Evolutionary conservation across 2,329 filamentous ascomycete genomes (phyloP), one percentile per base, ranked within the genome.

Genomic region (Karstenula rhodostoma): DNA sequence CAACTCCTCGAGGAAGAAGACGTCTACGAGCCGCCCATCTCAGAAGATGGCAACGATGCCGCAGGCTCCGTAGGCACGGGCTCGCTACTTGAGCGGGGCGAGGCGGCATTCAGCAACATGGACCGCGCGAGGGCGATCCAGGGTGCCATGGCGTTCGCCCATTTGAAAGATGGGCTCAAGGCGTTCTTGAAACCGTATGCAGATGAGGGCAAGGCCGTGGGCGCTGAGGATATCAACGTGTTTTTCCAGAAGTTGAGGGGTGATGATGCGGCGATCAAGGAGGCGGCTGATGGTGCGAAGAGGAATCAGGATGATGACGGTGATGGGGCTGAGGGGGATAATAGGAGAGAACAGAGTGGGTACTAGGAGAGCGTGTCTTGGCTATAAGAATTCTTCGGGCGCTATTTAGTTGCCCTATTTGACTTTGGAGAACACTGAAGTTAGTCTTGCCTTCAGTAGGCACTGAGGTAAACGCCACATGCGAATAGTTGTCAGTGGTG

Each of bases 141-240:
- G 77, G 95, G 95, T 17, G 94, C 96, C 48, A 97, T 98, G 93
- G 94, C 94, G 0, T 99, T 98, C 79, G 97, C 98, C 72, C 91
- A 96, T 71, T 85, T 99, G 61, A 95, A 96, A 74, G 94, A 98
- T 73, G 94, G 94, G 75, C 88, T 99, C n/a, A 97, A 94, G 82
- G 89, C 90, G 0, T 98, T 99, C 76, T 87, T 99, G 71, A 89
- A 94, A 79, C 91, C 96, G 46, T 99, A 97, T 76, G 95, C 95
- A 0, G 93, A 97, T 74, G 96, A 90, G 64, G 94, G 94, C 0
- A 83, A 91, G 77, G 89, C 92, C 0, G 94, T 99, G 23, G 90
- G 93, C 1, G 94, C 94, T 0, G 95, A 99, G 74, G 94, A 98
- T 78, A 95, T 99, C 79, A 99, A 97, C 78, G 87, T 87, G 2